Base-by-base conservation (phyloP, 2,329 filamentous ascomycete genomes). In the Pseudocercospora macadamiae region DNA sequence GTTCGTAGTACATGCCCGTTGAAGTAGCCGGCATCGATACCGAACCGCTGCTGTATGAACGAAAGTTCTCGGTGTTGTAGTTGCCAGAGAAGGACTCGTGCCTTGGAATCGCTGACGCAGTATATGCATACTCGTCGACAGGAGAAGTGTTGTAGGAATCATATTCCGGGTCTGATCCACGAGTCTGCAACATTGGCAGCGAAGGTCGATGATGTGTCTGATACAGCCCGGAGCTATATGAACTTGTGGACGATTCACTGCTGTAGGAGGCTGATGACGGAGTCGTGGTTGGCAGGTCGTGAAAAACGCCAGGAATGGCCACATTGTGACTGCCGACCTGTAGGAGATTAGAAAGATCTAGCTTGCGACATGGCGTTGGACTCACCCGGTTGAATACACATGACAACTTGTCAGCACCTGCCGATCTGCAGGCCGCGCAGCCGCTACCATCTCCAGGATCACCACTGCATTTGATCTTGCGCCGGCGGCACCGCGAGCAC, bases 391-490 rank as follows among this genome's bases (percentile, higher is more conserved):
- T 79, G 70, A 96, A 97, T 57, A 88, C 84, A 72, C 93, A 97
- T 4, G 82, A 70, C 2, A 66, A 73, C 52, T 77, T 79, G 19
- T 87, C 84, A 23, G 83, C 79, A 10, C 89, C 89, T 53, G 93
- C 88, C 61, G 81, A 86, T 69, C 86, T 89, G 79, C 93, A 97
- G 74, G 93, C 96, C 9, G 83, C 80, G 75, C 93, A 97, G n/a
- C 88, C 86, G 36, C 80, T 77, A n/a, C 89, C 89, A 69, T 88
- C 85, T 28, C 89, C 89, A 30, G 83, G 81, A 71, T 96, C 91
- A 42, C 93, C 93, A 70, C 90, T 96, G 78, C 93, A 97, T 67
- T 91, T 89, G 68, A 97, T 97, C 80, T 97, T 97, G 59, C 93
- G 86, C 77, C 93, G 93, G 61, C 93, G 86, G 76, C 93, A 97